Evolutionary conservation across 106 monocot genomes (phyloP), one percentile per base, ranked within the genome.

Genomic region (Acorus gramineus): DNA sequence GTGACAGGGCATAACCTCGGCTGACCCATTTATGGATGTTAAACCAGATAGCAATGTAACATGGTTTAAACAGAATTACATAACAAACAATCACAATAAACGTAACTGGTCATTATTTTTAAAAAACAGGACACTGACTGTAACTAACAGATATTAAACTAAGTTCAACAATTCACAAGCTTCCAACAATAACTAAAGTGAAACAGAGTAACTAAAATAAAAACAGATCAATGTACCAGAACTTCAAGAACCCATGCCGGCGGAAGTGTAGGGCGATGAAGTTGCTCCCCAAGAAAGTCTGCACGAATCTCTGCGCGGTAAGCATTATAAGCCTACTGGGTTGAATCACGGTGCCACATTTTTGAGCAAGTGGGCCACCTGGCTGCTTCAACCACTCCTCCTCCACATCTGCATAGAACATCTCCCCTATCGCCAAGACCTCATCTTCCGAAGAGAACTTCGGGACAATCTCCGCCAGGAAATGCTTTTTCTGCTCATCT

Each of bases 321-420:
- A 85, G 81, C 61, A 78, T 65, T 44, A 98, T 83, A 44, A 88
- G 72, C 53, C 71, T 66, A 56, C 75, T 91, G 9, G 96, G 96
- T 52, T 85, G 87, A 47, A 98, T 76, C 50, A 85, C 69, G 46
- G 91, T 78, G 70, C 77, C 71, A 61, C 96, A 98, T 7, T 81
- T 85, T 71, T 98, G 96, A 58, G 77, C 71, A 45, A 98, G 82
- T 0, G 96, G 96, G 7, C 96, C 96, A 13, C 96, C 96, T 2
- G 87, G 87, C 60, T 98, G 96, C 82, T 70, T 85, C 71, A 98
- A 67, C 90, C 91, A 91, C 12, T 91, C 91, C 56, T 87, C 87
- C 73, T 98, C 96, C 60, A 98, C 79, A 75, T 91, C 80, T 52
- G 96, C 96, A 81, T 88, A 98, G 65, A 91, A 98, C 82, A 87